Base-by-base conservation (phyloP, 2,329 filamentous ascomycete species). In the Colletotrichum cereale region DNA sequence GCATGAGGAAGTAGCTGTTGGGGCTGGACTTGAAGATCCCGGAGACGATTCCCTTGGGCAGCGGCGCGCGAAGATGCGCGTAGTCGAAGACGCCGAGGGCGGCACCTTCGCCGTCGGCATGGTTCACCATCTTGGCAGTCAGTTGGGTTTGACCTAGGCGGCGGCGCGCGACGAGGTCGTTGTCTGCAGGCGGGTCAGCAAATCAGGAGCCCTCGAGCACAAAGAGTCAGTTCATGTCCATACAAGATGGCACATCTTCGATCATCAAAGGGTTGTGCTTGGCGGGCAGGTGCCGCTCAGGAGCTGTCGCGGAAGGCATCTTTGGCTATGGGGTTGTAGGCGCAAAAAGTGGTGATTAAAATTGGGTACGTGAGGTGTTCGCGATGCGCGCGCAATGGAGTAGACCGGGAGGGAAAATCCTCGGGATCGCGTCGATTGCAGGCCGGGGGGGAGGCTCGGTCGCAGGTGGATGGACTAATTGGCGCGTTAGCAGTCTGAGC, bases 1-100 rank as follows among this genome's bases (percentile, higher is more conserved):
- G 91, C 93, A 99, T 99, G 76, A 99, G 85, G 82, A 98, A 99
- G 84, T 99, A 99, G 76, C 94, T 96, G 80, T 94, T 94, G 6
- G 96, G 96, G 79, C 91, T 91, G 71, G 91, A 92, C 78, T 93
- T 92, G 86, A 98, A 98, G 78, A 99, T 97, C 79, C 96, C 96
- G 7, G 95, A 97, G 36, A 91, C 90, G 76, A 98, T 91, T 74
- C 96, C 95, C 82, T 95, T 96, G 61, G 96, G 96, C 57, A 99
- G 85, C 18, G 96, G 96, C 72, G 95, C 96, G 78, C 96, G 93
- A 61, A 99, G 87, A 80, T 99, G 96, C 75, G 95, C 96, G 82
- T 99, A 99, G 82, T 98, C 96, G 80, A 99, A 97, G 57, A 92
- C 90, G 62, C 94, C 94, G 72, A 96, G 86, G 75, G 92, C 91